Conservation (phyloP, 1,284 basidiomycete species). For the Ceratobasidium sp. region DNA sequence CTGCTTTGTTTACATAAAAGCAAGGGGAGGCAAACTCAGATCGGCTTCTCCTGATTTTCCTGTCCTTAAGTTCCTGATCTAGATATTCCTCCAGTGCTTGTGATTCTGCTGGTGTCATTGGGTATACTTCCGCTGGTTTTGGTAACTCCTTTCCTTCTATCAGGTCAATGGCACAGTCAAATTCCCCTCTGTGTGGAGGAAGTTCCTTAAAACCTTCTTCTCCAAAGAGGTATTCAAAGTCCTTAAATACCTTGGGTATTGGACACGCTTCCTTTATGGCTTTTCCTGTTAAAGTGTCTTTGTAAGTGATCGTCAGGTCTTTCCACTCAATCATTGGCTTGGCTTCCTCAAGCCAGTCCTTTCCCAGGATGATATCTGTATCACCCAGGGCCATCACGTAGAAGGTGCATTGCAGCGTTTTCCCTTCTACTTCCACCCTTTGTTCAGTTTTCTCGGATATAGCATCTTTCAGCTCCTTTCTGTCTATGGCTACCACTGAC, state of each 20-base stretch:
- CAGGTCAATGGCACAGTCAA: slow-evolving; percentile 24
- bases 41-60: slow-evolving; percentile 8
- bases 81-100: slow-evolving; percentile 16
- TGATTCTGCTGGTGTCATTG: not conserved
- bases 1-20: slow-evolving; percentile 29
- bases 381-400: slow-evolving; percentile 12
- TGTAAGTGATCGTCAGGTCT: not conserved
- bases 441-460: not conserved
- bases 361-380: not conserved
- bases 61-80: slow-evolving; percentile 4
- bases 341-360: slow-evolving; percentile 14
- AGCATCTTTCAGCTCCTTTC: not conserved
- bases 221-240: not conserved
- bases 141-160: slow-evolving; percentile 2
- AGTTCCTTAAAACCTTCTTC: slow-evolving; percentile 34
- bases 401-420: not conserved
- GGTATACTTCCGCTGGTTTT: not conserved
- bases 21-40: slow-evolving; percentile 6
- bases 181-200: slow-evolving; percentile 19
- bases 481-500: not conserved
- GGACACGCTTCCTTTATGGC: no score
- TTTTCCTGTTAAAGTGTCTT: no score
- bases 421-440: not conserved
- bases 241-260: not conserved
- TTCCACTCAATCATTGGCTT: slow-evolving; percentile 23